These are phyloP conservation scores for Psilocybe azurescens DNA, from an alignment of 768 basidiomycete genomes.

Conservation along the genomic window DNA sequence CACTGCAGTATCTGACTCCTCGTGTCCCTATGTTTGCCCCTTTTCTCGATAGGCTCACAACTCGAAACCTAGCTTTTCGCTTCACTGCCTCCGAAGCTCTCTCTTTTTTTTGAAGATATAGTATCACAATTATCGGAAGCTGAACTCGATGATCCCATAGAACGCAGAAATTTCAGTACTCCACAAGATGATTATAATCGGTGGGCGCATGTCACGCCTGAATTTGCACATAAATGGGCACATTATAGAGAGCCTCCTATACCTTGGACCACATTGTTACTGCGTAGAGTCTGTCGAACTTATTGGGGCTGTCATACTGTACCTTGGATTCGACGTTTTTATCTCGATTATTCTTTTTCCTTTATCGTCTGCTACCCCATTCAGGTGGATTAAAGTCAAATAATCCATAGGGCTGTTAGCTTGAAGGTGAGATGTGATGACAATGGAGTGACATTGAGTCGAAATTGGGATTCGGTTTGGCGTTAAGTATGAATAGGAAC, in stretches of 20 bases:
- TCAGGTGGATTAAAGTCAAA: no score
- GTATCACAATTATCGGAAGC: slow-evolving; percentile 6
- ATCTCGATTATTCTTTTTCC: no score
- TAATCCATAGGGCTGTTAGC: no score
- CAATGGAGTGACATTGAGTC: no score
- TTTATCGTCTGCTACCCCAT: no score
- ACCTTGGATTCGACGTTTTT: background rate
- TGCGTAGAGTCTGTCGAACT: background rate
- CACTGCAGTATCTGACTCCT: background rate
- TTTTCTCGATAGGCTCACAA: slow-evolving; percentile 32
- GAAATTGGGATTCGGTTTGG: no score
- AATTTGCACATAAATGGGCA: slow-evolving; percentile 21
- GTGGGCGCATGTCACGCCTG: slow-evolving; percentile 19
- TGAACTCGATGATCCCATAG: slow-evolving; percentile 28
- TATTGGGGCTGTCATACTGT: background rate
- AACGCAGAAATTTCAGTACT: background rate
- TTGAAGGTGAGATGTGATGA: no score
- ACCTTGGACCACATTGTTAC: background rate
- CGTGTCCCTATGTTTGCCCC: slow-evolving; percentile 32
- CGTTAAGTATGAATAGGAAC: no score
- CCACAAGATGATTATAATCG: slow-evolving; percentile 14
- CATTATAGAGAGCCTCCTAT: slow-evolving; percentile 22
- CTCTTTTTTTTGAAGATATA: slow-evolving; percentile 28
- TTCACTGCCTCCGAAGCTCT: slow-evolving; percentile 33
- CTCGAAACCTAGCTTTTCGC: slow-evolving; percentile 23